A percentile compares a stretch with the other conserved stretches of the same genome.
phyloP scores from a whole-genome alignment of 805 yeast species.

The Hanseniaspora clermontiae region DNA sequence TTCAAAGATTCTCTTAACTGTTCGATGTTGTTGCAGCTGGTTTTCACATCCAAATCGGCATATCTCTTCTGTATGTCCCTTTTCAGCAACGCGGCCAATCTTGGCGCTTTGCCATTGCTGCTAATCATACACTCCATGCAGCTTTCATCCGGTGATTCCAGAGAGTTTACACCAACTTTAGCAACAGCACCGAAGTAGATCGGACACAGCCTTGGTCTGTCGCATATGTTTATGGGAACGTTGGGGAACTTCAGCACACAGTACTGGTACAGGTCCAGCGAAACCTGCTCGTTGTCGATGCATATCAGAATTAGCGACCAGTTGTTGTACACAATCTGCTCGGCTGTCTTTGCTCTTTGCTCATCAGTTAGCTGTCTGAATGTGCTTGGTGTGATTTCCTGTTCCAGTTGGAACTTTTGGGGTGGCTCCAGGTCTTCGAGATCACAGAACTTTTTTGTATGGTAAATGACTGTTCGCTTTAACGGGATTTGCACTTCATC shows the following conservation, averaged over 20 bases:
- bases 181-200: slow-evolving; percentile 28
- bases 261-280: slow-evolving; percentile 21
- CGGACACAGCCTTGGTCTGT: slow-evolving; percentile 27
- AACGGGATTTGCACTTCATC: background rate
- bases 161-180: slow-evolving; percentile 16
- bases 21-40: slow-evolving; percentile 21
- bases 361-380: background rate
- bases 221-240: slow-evolving; percentile 28
- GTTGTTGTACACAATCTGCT: slow-evolving; percentile 12
- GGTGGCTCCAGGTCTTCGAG: slow-evolving; percentile 7
- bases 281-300: slow-evolving; percentile 20
- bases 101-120: slow-evolving; percentile 26
- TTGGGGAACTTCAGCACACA: slow-evolving; percentile 18
- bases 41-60: slow-evolving; percentile 18
- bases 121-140: slow-evolving; percentile 19
- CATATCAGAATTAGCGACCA: slow-evolving; percentile 26
- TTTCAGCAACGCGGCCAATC: slow-evolving; percentile 25
- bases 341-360: background rate
- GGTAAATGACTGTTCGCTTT: background rate
- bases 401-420: background rate
- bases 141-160: slow-evolving; percentile 16
- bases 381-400: background rate
- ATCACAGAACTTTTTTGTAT: background rate
- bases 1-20: slow-evolving; percentile 19
- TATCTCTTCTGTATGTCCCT: slow-evolving; percentile 20